phyloP scores from a whole-genome alignment of 2,329 filamentous ascomycete species.

The Purpureocillium lavendulum region DNA sequence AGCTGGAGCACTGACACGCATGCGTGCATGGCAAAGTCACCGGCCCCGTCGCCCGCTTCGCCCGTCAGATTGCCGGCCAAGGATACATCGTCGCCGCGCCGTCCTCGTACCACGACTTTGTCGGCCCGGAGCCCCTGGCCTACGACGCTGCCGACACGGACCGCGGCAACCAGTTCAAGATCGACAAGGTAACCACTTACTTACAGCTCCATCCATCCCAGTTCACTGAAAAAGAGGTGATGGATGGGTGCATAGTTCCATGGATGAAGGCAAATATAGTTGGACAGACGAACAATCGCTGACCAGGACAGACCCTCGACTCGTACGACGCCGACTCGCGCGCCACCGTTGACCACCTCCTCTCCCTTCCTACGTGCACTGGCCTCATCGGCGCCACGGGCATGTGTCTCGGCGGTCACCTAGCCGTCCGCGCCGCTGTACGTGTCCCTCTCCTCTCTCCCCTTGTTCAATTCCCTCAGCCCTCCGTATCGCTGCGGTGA shows the following conservation, averaged over 20 bases:
- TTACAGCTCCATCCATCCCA: neutral
- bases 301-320: constrained; percentile 63
- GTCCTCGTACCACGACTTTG: constrained; percentile 90
- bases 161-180: constrained; percentile 77
- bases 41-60: constrained; percentile 81
- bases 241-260: too few relatives aligned
- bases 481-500: too few relatives aligned
- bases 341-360: constrained; percentile 59
- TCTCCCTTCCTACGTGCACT: constrained; percentile 69
- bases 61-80: constrained; percentile 82
- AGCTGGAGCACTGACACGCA: neutral
- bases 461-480: neutral
- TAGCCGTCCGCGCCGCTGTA: constrained; percentile 55
- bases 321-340: constrained; percentile 79
- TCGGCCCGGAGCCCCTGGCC: constrained; percentile 69
- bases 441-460: constrained; percentile 11
- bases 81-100: constrained; percentile 91
- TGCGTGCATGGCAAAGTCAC: constrained; percentile 54
- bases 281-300: too few relatives aligned
- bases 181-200: constrained; percentile 54
- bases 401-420: constrained; percentile 91
- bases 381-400: constrained; percentile 72
- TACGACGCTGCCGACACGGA: constrained; percentile 88
- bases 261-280: too few relatives aligned
- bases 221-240: too few relatives aligned